Evolutionary conservation across 2,329 filamentous ascomycete species (phyloP).

Genomic region (Verticillium longisporum): DNA sequence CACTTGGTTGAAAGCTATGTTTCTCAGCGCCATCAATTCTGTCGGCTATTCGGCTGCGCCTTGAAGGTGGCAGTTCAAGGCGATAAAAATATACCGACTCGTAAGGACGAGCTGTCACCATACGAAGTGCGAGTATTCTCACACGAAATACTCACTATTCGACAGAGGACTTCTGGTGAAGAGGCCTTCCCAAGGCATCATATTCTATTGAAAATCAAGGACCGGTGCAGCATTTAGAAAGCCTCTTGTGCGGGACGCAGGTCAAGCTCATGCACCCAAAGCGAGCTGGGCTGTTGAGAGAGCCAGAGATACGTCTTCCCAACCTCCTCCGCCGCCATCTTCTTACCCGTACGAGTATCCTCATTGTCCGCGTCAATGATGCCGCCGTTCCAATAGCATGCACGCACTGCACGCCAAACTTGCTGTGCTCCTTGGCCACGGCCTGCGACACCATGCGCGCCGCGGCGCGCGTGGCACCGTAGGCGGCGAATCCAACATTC

Average conservation of each 20-base stretch:
- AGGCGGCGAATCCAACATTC: conserved; percentile 46
- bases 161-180: too few species aligned
- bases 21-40: too few species aligned
- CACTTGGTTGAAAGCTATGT: too few species aligned
- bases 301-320: conserved; percentile 47
- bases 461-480: conserved; percentile 44
- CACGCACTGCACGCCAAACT: conserved; percentile 50
- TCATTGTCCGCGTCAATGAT: conserved; percentile 45
- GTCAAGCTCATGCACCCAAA: conserved; percentile 11
- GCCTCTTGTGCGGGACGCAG: conserved; percentile 10
- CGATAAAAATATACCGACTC: too few species aligned
- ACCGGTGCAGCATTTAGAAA: background rate
- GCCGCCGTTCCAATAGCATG: conserved; percentile 49
- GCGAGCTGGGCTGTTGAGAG: conserved; percentile 8
- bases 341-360: conserved; percentile 40
- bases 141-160: too few species aligned
- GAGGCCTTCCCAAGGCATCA: too few species aligned
- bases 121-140: too few species aligned
- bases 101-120: too few species aligned
- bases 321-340: conserved; percentile 51
- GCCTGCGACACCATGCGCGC: conserved; percentile 49
- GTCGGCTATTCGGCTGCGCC: too few species aligned
- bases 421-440: conserved; percentile 48
- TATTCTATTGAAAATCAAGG: too few species aligned
- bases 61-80: too few species aligned